Evolutionary conservation across 495 filamentous ascomycete genomes (phyloP).

Genomic region (Tetracladium setigerum): DNA sequence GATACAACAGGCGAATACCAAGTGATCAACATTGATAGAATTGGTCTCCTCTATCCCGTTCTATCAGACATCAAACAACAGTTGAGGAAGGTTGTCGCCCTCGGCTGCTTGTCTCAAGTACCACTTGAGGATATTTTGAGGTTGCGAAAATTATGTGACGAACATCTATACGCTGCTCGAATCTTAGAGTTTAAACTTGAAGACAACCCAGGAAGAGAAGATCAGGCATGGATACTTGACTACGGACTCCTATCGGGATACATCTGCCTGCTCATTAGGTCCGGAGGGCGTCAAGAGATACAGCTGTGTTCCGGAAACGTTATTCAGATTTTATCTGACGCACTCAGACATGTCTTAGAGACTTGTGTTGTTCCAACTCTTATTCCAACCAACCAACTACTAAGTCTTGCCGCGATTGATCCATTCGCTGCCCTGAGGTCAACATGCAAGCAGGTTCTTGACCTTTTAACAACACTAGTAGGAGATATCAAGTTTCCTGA

Average conservation of each 20-base stretch:
- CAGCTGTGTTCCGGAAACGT: conserved; percentile 81
- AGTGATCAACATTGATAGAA: too few relatives aligned
- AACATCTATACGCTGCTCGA: conserved; percentile 54
- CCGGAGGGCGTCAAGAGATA: conserved; percentile 69
- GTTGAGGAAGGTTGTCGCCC: conserved; percentile 40
- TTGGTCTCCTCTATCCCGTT: neutral
- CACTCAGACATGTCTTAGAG: conserved; percentile 68
- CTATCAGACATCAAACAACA: neutral
- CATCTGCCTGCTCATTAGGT: conserved; percentile 73
- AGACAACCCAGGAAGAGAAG: conserved; percentile 44
- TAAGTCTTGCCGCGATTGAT: conserved; percentile 55
- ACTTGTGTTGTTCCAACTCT: conserved; percentile 65
- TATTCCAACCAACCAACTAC: conserved; percentile 44
- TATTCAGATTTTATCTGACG: conserved; percentile 58
- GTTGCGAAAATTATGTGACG: conserved; percentile 70
- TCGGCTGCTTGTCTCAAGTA: conserved; percentile 56
- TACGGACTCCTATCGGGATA: conserved; percentile 65
- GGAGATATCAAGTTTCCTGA: conserved; percentile 73
- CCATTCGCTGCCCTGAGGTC: conserved; percentile 59
- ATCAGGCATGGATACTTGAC: conserved; percentile 56
- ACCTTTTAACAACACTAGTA: conserved; percentile 63
- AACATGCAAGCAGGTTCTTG: conserved; percentile 62
- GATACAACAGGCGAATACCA: neutral
- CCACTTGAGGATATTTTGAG: conserved; percentile 62
- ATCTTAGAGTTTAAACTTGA: conserved; percentile 53